Evolutionary conservation across 345 rosid genomes (phyloP).

Genomic region (Rhizophora apiculata): DNA sequence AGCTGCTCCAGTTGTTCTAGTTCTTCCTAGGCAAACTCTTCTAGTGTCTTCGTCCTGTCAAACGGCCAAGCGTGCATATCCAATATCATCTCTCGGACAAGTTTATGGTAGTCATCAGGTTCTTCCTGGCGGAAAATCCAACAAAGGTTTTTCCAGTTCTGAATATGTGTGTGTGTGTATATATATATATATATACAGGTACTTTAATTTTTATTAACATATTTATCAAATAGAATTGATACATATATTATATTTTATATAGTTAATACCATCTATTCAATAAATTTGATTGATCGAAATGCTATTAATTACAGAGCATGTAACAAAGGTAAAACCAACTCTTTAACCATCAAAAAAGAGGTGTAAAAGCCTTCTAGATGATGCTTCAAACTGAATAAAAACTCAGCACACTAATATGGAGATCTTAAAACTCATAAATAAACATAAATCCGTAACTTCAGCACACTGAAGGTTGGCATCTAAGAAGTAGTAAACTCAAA

Average conservation of each 20-base stretch:
- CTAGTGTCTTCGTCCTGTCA: conserved; percentile 83
- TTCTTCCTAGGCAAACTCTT: conserved; percentile 94
- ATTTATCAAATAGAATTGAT: too few species aligned
- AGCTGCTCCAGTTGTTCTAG: conserved; percentile 65
- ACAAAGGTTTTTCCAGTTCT: not conserved
- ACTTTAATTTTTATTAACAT: too few species aligned
- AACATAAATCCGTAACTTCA: not conserved
- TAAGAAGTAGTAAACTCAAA: not conserved
- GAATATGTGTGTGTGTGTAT: too few species aligned
- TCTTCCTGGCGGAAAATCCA: conserved; percentile 30
- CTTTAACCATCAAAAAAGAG: not conserved
- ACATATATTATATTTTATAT: too few species aligned
- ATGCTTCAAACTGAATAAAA: too few species aligned
- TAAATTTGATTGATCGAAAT: too few species aligned
- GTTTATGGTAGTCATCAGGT: conserved; percentile 60
- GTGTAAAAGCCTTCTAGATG: not conserved
- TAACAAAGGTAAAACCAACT: not conserved
- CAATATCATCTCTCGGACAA: conserved; percentile 50
- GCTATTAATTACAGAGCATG: too few species aligned
- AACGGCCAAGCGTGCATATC: conserved; percentile 80
- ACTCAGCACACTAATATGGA: too few species aligned
- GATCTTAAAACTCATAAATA: not conserved
- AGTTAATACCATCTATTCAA: too few species aligned
- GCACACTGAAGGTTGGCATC: not conserved
- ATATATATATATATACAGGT: too few species aligned